A percentile compares a stretch with the other conserved stretches of the same genome.
Conservation (phyloP, 1,139 yeast species). For the Geotrichum candidum region DNA sequence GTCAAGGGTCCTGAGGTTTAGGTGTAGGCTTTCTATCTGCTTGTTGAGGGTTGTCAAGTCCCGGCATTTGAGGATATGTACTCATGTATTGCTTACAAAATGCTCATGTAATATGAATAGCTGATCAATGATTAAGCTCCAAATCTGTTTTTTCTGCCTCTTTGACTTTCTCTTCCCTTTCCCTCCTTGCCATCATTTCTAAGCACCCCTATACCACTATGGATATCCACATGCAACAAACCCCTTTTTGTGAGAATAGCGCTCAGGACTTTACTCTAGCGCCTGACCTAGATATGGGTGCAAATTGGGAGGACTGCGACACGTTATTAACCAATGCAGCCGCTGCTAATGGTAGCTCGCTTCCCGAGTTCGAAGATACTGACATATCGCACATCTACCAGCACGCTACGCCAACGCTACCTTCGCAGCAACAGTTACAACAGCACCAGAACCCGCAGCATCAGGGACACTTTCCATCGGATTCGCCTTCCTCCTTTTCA, state of each 20-base stretch:
- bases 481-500: background rate
- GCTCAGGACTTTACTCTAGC: background rate
- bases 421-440: background rate
- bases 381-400: background rate
- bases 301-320: slow-evolving; percentile 15
- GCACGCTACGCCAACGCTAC: background rate
- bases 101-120: background rate
- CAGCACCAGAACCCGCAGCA: background rate
- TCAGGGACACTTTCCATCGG: background rate
- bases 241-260: background rate
- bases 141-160: background rate
- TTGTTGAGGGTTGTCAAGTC: background rate
- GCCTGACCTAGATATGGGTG: background rate
- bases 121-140: background rate
- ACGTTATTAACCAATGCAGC: background rate
- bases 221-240: background rate
- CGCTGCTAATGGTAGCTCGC: background rate
- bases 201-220: background rate
- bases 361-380: background rate
- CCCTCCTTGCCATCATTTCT: background rate
- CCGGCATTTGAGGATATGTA: background rate
- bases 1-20: too few relatives aligned
- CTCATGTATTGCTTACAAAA: background rate
- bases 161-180: background rate
- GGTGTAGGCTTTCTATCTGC: too few relatives aligned